These are phyloP conservation scores for Inga leiocalycina DNA, from an alignment of 306 rosid species.

Conservation along the genomic window DNA sequence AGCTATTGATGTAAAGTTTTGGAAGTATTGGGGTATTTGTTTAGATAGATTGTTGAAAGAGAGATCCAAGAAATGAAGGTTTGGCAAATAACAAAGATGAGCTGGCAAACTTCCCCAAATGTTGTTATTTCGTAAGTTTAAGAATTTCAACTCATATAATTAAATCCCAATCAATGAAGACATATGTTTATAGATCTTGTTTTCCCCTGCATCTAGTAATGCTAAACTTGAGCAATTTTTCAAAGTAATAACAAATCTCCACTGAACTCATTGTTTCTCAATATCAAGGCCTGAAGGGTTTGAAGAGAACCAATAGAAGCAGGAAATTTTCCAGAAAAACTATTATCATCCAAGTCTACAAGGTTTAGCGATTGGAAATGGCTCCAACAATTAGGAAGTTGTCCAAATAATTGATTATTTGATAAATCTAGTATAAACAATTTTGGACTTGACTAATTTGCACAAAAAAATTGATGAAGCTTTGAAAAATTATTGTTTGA, in stretches of 20 bases:
- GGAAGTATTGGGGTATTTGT: conserved; percentile 9
- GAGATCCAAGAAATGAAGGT: neutral
- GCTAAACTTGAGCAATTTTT: neutral
- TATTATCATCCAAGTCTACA: conserved; percentile 10
- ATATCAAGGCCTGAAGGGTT: too few relatives aligned
- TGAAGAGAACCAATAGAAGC: neutral
- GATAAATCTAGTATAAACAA: too few relatives aligned
- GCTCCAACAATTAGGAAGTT: conserved; percentile 20
- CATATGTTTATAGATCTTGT: neutral
- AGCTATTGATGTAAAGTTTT: neutral
- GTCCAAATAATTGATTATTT: neutral
- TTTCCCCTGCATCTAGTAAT: conserved; percentile 8
- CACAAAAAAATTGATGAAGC: neutral
- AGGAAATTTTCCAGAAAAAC: neutral
- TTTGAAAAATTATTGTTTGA: neutral
- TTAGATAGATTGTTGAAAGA: neutral
- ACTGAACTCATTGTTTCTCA: conserved; percentile 3
- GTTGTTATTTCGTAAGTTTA: neutral
- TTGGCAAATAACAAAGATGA: neutral
- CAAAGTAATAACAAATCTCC: neutral
- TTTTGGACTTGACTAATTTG: too few relatives aligned
- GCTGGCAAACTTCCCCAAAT: neutral
- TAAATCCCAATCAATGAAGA: conserved; percentile 2
- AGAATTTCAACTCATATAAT: too few relatives aligned
- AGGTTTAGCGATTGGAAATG: neutral